Base-by-base conservation (phyloP, 768 basidiomycete species). In the Pleurotus djamor region DNA sequence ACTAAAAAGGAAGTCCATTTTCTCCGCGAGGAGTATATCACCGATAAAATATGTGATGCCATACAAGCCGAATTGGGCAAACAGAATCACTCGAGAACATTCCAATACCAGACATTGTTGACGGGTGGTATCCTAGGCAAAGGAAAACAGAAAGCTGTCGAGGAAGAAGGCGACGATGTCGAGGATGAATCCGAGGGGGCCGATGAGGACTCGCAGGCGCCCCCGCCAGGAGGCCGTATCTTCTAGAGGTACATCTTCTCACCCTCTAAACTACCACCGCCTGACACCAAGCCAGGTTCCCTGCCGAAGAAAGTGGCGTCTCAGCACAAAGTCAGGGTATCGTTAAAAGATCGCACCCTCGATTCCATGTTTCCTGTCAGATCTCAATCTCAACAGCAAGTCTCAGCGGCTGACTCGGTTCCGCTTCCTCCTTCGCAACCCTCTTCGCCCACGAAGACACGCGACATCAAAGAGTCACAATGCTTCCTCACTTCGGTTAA, bases 1-100 rank as follows among this genome's bases (percentile, higher is more conserved):
- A 98, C 97, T 2, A 99, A 99, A 70, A 89, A 91, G 48, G 96
- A 98, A 70, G 94, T 98, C 1, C 92, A 94, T 64, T 98, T 98
- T 67, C 71, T 98, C 51, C 86, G 97, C 61, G 94, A 98, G 69
- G 96, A 98, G 55, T 78, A 74, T 12, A 92, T 98, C 66, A 88
- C 88, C 5, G 87, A 92, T 63, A 77, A 78, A 6, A 86, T 98
- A 48, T 84, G 89, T 12, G 86, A 91, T 66, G 79, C 79, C 0
- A 78, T 98, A 2, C 91, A 93, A 62, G 72, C 81, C 48, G 77
- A 76, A n/a, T 74, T 95, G 10, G 77, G 83, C 45, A 81, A 76
- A 33, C 81, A 87, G 63, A 85, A 81, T 60, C 79, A 89, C 58
- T 88, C 88, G n/a, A 76, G 85, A 63, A 76, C 79, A 0, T 92